These are phyloP conservation scores for Arachis hypogaea DNA, from an alignment of 306 rosid species.

Conservation along the genomic window DNA sequence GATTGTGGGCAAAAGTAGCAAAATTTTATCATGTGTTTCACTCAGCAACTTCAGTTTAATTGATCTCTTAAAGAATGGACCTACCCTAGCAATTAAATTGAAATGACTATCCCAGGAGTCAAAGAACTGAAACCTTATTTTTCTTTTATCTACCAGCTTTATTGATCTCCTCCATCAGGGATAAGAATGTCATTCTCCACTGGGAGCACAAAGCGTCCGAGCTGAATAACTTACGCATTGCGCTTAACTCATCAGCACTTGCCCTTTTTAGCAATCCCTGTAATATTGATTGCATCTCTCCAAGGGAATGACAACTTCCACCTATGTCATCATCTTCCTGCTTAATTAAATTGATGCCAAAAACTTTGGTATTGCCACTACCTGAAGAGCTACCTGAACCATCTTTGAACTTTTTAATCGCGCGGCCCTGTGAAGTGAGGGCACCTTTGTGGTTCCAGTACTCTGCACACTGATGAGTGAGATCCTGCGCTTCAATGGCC, in stretches of 20 bases:
- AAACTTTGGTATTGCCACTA: conserved; percentile 43
- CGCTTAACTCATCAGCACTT: conserved; percentile 59
- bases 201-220: conserved; percentile 45
- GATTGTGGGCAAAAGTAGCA: conserved; percentile 40
- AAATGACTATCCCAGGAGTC: conserved; percentile 43
- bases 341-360: conserved; percentile 52
- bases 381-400: conserved; percentile 45
- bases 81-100: conserved; percentile 48
- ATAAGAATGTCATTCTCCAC: conserved; percentile 51
- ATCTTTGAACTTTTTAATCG: conserved; percentile 34
- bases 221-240: conserved; percentile 53
- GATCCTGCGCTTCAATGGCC: conserved; percentile 87
- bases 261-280: conserved; percentile 55
- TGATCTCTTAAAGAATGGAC: conserved; percentile 58
- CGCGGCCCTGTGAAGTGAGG: conserved; percentile 33
- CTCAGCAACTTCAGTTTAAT: conserved; percentile 39
- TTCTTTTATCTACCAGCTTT: conserved; percentile 50
- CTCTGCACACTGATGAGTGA: conserved; percentile 63
- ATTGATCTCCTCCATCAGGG: conserved; percentile 60
- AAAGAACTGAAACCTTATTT: conserved; percentile 57
- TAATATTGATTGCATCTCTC: conserved; percentile 48
- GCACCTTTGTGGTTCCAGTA: conserved; percentile 69
- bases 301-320: conserved; percentile 39
- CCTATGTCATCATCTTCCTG: conserved; percentile 34
- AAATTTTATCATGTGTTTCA: conserved; percentile 40